A percentile compares a stretch with the other conserved stretches of the same genome.
phyloP scores from a whole-genome alignment of 768 basidiomycete genomes.

The Suillus bovinus region DNA sequence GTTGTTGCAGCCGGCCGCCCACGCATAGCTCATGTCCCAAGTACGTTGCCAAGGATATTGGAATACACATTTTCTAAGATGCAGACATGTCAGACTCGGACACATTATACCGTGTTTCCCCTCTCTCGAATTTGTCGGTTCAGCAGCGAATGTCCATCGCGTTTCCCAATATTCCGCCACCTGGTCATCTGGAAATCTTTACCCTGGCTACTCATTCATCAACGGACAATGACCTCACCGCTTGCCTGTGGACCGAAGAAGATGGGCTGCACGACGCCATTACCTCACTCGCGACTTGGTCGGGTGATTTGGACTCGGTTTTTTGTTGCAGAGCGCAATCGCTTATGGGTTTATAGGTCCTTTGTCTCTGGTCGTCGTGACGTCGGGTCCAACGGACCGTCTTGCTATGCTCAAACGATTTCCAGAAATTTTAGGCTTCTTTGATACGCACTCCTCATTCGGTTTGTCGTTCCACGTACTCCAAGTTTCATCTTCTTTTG shows the following conservation, averaged over 20 bases:
- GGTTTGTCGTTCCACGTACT: constrained; percentile 46
- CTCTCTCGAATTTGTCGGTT: constrained; percentile 30
- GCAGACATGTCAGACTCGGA: background rate
- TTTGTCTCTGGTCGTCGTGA: constrained; percentile 50
- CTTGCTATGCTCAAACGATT: constrained; percentile 17
- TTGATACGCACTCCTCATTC: constrained; percentile 23
- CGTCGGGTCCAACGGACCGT: constrained; percentile 30
- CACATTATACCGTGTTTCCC: constrained; percentile 14
- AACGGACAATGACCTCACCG: constrained; percentile 33
- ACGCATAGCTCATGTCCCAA: background rate
- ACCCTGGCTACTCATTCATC: constrained; percentile 26
- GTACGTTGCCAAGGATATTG: background rate
- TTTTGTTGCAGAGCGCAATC: background rate
- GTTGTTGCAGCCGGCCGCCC: constrained; percentile 7
- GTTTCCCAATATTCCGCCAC: constrained; percentile 29
- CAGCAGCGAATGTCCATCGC: constrained; percentile 38
- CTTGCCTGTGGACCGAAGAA: constrained; percentile 52
- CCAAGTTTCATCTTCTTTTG: constrained; percentile 37
- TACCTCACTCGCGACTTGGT: constrained; percentile 43
- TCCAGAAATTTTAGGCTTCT: constrained; percentile 13
- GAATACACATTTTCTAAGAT: background rate
- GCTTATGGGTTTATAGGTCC: constrained; percentile 36
- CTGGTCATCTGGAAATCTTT: constrained; percentile 37
- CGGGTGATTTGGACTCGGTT: constrained; percentile 33
- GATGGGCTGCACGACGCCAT: constrained; percentile 34